Conservation (phyloP, 176 grass and related monocot genomes). For the Ensete glaucum region DNA sequence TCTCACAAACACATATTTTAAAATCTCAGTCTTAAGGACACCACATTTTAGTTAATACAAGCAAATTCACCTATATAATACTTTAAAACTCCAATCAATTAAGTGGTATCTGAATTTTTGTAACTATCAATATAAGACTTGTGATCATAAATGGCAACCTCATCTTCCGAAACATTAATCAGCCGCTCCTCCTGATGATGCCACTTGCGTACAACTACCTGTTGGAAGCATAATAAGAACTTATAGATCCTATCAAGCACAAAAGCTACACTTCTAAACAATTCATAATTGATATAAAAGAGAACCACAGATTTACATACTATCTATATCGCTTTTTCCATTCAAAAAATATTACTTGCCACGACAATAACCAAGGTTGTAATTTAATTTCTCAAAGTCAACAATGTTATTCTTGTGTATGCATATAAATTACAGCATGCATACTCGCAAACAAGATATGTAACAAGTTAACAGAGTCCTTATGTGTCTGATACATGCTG, state of each 20-base stretch:
- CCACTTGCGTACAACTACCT: constrained; percentile 82
- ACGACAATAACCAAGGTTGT: not conserved
- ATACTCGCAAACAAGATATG: not conserved
- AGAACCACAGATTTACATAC: not conserved
- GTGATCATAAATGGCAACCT: constrained; percentile 28
- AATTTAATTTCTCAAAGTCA: not conserved
- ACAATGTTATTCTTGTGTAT: not conserved
- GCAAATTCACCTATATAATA: not conserved
- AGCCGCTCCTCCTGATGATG: constrained; percentile 53
- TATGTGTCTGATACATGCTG: not conserved
- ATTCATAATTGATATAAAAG: too few relatives aligned
- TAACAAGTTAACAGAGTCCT: not conserved
- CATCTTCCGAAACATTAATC: constrained; percentile 64
- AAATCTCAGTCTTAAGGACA: not conserved
- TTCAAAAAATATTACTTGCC: not conserved
- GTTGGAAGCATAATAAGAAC: constrained; percentile 4
- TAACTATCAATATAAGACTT: not conserved
- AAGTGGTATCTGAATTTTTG: not conserved
- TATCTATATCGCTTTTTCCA: not conserved
- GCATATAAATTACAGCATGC: not conserved
- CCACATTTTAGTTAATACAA: not conserved
- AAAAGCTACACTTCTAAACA: not conserved
- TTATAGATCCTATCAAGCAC: not conserved
- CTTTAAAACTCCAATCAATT: not conserved
- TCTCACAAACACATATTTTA: not conserved